phyloP scores from a whole-genome alignment of 805 yeast genomes.

The Metschnikowia proteae region DNA sequence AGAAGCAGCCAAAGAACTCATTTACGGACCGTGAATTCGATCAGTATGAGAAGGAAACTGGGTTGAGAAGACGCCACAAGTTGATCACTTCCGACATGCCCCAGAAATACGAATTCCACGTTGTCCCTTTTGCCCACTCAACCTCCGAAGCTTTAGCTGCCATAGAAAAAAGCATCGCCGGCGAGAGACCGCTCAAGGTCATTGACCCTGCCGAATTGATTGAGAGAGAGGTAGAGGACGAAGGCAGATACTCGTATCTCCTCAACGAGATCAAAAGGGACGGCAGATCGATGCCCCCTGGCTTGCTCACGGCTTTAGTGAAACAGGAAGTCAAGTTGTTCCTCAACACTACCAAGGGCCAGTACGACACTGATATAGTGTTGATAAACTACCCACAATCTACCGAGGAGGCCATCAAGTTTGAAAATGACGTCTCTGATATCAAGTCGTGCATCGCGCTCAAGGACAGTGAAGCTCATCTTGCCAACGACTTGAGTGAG shows the following conservation, averaged over 20 bases:
- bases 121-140: slow-evolving; percentile 31
- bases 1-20: slow-evolving; percentile 33
- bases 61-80: slow-evolving; percentile 48
- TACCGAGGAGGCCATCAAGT: slow-evolving; percentile 64
- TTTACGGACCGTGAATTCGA: slow-evolving; percentile 48
- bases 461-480: slow-evolving; percentile 26
- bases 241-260: slow-evolving; percentile 49
- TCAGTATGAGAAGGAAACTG: slow-evolving; percentile 46
- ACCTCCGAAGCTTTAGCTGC: slow-evolving; percentile 20
- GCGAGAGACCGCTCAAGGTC: slow-evolving; percentile 28
- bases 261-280: slow-evolving; percentile 41
- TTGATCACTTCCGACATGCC: slow-evolving; percentile 36
- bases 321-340: slow-evolving; percentile 34
- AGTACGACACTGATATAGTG: slow-evolving; percentile 45
- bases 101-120: slow-evolving; percentile 40
- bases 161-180: slow-evolving; percentile 15
- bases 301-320: slow-evolving; percentile 50
- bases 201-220: slow-evolving; percentile 52
- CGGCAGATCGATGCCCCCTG: slow-evolving; percentile 35
- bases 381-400: slow-evolving; percentile 58
- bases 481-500: slow-evolving; percentile 15
- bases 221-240: slow-evolving; percentile 41
- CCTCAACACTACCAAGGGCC: slow-evolving; percentile 35
- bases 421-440: slow-evolving; percentile 65
- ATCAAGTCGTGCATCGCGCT: slow-evolving; percentile 37